Conservation (phyloP, 2,329 filamentous ascomycete genomes). For the Aspergillus sp. region DNA sequence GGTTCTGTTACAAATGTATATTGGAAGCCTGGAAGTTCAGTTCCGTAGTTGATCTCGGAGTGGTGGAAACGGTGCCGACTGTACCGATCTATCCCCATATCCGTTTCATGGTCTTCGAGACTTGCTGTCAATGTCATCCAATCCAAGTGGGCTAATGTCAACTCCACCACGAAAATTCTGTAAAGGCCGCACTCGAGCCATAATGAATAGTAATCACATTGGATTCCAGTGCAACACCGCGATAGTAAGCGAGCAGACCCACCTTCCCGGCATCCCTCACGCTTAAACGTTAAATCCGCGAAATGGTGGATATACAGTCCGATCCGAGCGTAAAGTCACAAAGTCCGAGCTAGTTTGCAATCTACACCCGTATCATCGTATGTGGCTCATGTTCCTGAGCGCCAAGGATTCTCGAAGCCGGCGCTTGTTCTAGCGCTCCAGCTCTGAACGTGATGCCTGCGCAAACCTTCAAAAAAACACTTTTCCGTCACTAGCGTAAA, state of each 20-base stretch:
- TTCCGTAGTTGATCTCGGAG: no score
- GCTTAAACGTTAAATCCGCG: background rate
- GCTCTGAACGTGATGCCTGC: no score
- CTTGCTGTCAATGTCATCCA: background rate
- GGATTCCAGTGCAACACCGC: background rate
- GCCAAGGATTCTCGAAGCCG: constrained; percentile 12
- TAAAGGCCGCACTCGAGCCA: background rate
- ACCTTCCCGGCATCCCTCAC: background rate
- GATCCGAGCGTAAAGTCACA: no score
- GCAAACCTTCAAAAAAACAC: background rate
- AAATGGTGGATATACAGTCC: background rate
- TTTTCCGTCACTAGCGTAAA: background rate
- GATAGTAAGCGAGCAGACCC: background rate
- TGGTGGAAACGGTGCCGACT: background rate
- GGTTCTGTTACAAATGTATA: background rate
- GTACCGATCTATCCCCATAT: background rate
- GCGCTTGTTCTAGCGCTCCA: background rate
- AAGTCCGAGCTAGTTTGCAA: background rate
- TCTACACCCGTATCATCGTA: background rate
- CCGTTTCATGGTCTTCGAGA: background rate
- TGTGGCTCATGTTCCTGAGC: background rate
- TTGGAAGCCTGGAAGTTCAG: background rate
- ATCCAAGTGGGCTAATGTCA: background rate
- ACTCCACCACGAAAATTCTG: constrained; percentile 3
- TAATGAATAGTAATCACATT: no score